phyloP scores from a whole-genome alignment of 2,329 filamentous ascomycete genomes.

The Polytolypa hystricis region DNA sequence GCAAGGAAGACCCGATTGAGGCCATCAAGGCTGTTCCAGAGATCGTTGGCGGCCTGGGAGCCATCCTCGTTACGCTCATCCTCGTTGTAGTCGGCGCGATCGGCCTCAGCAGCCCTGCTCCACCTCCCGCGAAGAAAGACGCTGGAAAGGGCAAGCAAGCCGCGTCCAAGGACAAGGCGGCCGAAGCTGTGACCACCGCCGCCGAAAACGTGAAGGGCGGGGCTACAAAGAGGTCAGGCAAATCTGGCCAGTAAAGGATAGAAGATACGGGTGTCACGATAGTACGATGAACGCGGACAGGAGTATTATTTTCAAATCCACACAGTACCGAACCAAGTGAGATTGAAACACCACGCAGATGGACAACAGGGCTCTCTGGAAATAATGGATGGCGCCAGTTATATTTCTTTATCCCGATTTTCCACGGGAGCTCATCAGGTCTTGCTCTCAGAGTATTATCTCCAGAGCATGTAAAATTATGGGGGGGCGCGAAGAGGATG shows the following conservation, averaged over 20 bases:
- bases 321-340: no score
- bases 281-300: no score
- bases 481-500: no score
- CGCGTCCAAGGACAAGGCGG: conserved; percentile 52
- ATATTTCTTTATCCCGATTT: no score
- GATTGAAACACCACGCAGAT: no score
- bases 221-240: conserved; percentile 50
- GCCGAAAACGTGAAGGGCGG: conserved; percentile 66
- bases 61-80: conserved; percentile 57
- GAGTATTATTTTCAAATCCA: no score
- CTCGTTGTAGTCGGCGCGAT: conserved; percentile 59
- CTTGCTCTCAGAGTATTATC: no score
- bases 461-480: no score
- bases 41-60: conserved; percentile 69
- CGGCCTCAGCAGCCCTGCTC: conserved; percentile 48
- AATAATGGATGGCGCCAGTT: no score
- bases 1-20: conserved; percentile 68
- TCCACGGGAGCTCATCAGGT: no score
- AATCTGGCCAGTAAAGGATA: conserved; percentile 20
- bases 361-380: no score
- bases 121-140: conserved; percentile 61
- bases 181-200: conserved; percentile 48
- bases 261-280: background rate
- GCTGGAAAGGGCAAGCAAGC: conserved; percentile 62
- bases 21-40: conserved; percentile 86